Evolutionary conservation across 139 green algal genomes (phyloP).

Genomic region (Haematococcus sp.): DNA sequence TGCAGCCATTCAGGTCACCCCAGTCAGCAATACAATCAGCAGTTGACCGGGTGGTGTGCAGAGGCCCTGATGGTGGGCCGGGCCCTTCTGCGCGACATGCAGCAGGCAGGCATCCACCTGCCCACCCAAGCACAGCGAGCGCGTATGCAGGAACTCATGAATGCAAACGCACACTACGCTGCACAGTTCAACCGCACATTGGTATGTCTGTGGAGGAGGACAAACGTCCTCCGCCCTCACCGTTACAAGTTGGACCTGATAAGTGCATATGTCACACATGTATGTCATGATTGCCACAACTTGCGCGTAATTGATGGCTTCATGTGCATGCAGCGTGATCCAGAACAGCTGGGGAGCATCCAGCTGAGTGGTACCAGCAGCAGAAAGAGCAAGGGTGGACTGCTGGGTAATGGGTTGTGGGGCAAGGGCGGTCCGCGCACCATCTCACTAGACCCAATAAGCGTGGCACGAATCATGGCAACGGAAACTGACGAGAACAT

Average conservation of each 20-base stretch:
- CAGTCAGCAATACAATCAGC: not conserved
- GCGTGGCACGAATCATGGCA: conserved; percentile 24
- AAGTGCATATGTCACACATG: too few species aligned
- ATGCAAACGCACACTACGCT: conserved; percentile 33
- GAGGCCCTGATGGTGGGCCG: conserved; percentile 31
- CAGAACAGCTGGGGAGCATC: conserved; percentile 13
- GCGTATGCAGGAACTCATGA: conserved; percentile 28
- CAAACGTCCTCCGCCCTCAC: too few species aligned
- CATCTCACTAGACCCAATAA: conserved; percentile 18
- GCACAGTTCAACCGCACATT: conserved; percentile 40
- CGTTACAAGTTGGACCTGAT: too few species aligned
- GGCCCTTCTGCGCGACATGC: conserved; percentile 35
- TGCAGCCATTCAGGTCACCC: too few species aligned
- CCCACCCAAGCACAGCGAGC: not conserved
- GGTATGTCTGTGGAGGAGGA: conserved; percentile 23
- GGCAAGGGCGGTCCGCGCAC: conserved; percentile 2
- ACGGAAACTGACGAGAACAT: conserved; percentile 14
- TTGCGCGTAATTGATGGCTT: too few species aligned
- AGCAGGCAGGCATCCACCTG: conserved; percentile 46
- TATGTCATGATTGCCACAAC: too few species aligned
- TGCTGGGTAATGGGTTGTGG: not conserved
- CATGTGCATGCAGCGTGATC: conserved; percentile 14
- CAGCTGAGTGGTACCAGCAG: not conserved
- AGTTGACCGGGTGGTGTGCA: conserved; percentile 20
- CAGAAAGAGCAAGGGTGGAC: not conserved